These are phyloP conservation scores for Amoeboaphelidium protococcarum DNA, from an alignment of 371 early-diverging fungal species.

Conservation along the genomic window DNA sequence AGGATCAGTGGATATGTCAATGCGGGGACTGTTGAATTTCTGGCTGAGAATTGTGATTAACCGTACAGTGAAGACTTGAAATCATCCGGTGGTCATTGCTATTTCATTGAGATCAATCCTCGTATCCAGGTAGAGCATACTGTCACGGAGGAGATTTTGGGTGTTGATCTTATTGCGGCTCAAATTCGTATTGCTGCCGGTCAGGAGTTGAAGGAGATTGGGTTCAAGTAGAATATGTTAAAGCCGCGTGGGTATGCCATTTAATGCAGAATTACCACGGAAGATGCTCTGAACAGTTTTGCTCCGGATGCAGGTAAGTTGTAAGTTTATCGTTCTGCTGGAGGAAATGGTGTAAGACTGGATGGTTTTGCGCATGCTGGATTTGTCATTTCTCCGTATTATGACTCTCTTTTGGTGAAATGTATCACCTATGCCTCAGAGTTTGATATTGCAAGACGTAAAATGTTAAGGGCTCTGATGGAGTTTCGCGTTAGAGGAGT, in stretches of 20 bases:
- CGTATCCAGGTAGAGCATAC: conserved; percentile 47
- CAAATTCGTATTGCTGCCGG: conserved; percentile 82
- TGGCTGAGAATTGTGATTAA: conserved; percentile 51
- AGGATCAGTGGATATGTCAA: conserved; percentile 65
- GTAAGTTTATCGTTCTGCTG: conserved; percentile 55
- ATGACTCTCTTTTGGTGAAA: conserved; percentile 88
- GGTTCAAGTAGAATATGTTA: conserved; percentile 53
- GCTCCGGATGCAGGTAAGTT: conserved; percentile 86
- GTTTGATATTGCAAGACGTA: conserved; percentile 60
- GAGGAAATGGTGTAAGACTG: conserved; percentile 66
- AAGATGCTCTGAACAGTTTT: conserved; percentile 52
- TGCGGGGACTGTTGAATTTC: conserved; percentile 92
- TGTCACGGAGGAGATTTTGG: conserved; percentile 63
- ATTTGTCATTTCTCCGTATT: conserved; percentile 70
- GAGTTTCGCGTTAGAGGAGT: conserved; percentile 89
- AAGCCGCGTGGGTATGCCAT: conserved; percentile 59
- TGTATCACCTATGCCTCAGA: conserved; percentile 57
- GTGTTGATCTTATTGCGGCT: conserved; percentile 68
- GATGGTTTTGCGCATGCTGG: conserved; percentile 66
- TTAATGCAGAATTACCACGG: conserved; percentile 83
- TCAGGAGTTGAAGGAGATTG: conserved; percentile 40
- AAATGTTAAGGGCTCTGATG: conserved; percentile 54
- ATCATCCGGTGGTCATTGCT: conserved; percentile 20
- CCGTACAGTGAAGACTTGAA: not conserved
- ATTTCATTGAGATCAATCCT: conserved; percentile 92